Evolutionary conservation across 1,284 basidiomycete genomes (phyloP), one percentile per base, ranked within the genome.

Genomic region (Pseudozyma flocculosa): DNA sequence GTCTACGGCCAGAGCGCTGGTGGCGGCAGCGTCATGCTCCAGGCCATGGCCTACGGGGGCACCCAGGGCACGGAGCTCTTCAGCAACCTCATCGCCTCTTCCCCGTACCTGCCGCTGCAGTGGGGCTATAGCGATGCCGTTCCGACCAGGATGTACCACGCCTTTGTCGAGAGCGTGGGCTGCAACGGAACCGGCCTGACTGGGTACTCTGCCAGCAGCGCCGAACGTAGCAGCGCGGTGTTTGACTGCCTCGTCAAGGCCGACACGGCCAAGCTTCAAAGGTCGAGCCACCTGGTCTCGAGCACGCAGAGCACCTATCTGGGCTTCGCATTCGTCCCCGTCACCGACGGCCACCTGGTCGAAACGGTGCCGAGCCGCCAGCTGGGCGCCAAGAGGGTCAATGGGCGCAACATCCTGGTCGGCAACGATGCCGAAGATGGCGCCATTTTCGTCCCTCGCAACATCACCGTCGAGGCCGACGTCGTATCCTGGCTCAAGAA

Each of bases 1-100:
- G 50, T 70, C 41, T 52, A 41, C 3, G 68, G 68, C 13, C 54
- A 70, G 40, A 56, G 51, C 2, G 64, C 65, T 7, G 68, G 68
- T 3, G 68, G 47, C 29, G 50, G 53, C 2, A 50, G 47, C 23
- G 60, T 68, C 19, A 55, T 53, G 44, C 48, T 52, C 23, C 68
- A 70, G 36, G 40, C 53, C 15, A 45, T 61, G 2, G 53, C 42
- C 24, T 40, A 56, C 13, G 53, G 50, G 13, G 58, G 54, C 17
- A 37, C 46, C 5, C 49, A 55, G 13, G 58, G 53, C 22, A 60
- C 45, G 11, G 45, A 48, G n/a, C 44, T 61, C 14, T 56, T 61
- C 36, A 45, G 53, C 4, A 56, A 50, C 23, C 36, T 53, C 38
- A 50, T 61, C 26, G 58, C 58, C 14, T 48, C 52, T 4, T 54